Base-by-base conservation (phyloP, 805 yeast species). In the Candida maltosa region DNA sequence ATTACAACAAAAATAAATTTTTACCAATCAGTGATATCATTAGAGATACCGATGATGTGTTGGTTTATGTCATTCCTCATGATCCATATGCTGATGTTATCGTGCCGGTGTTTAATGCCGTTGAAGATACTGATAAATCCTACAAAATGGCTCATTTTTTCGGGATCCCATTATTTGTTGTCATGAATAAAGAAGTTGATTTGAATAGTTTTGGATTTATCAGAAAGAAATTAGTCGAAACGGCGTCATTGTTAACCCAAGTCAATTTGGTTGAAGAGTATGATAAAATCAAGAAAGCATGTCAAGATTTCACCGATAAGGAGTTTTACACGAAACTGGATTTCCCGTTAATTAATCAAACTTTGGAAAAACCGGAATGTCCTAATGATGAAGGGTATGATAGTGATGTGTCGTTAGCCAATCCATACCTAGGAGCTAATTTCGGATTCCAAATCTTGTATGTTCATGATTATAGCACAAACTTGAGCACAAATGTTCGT, bases 131-230 rank as follows among this genome's bases (percentile, higher is more conserved):
- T 37, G 61, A 62, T 35, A 45, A 48, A 29, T 54, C 64, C 1
- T 58, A 60, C 34, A 56, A 57, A 8, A 52, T 61, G 9, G 65
- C 71, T 1, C 68, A 68, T 28, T 58, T 79, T 1, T 84, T 87
- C 59, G 94, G 88, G 2, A 54, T 80, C 1, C 97, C 97, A 2
- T 77, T 87, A 47, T 80, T 88, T 46, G 65, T 88, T 19, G 70
- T 78, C 0, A 49, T 87, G 34, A 51, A 70, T 2, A 62, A 65
- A 23, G 67, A 65, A 1, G 18, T 16, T 4, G 38, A 45, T 3
- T 91, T 84, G 25, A 55, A 69, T 4, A 78, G 86, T 16, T 78
- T 74, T 49, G 83, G 81, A 5, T 48, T 56, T 1, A 77, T 88
- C 6, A 60, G 83, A 44, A 52, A 54, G 16, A 83, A 82, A 47